phyloP scores from a whole-genome alignment of 2,329 filamentous ascomycete species.

The Hymenoscyphus salicellus region DNA sequence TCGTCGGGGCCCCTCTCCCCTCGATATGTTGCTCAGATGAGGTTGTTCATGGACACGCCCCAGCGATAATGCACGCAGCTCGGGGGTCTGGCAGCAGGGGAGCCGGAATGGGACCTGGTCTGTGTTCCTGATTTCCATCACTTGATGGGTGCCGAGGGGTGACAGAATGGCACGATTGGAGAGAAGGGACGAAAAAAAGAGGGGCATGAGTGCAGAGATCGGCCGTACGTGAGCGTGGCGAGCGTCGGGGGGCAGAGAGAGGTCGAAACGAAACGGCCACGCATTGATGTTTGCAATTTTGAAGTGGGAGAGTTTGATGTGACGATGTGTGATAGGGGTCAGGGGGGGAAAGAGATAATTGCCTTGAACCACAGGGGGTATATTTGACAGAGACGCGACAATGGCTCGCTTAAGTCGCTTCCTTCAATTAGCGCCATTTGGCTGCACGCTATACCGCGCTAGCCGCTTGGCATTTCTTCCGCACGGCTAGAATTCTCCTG shows the following conservation, averaged over 20 bases:
- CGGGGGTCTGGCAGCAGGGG: not conserved
- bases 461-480: not conserved
- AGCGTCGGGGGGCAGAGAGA: not conserved
- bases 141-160: not conserved
- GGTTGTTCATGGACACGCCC: slow-evolving; percentile 8
- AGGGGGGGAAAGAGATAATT: not conserved
- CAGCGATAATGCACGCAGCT: slow-evolving; percentile 1
- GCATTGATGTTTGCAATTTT: not conserved
- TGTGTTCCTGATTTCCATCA: not conserved
- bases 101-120: not conserved
- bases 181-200: not conserved
- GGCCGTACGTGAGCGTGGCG: not conserved
- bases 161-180: not conserved
- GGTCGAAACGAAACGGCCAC: not conserved
- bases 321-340: not conserved
- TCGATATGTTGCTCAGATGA: slow-evolving; percentile 5
- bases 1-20: not conserved
- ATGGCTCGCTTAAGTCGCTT: not conserved
- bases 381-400: not conserved
- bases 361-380: not conserved
- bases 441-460: not conserved
- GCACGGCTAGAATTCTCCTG: not conserved
- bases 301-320: not conserved
- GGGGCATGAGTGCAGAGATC: not conserved
- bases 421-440: not conserved